phyloP scores from a whole-genome alignment of 768 basidiomycete species.

The Agrocybe praecox region DNA sequence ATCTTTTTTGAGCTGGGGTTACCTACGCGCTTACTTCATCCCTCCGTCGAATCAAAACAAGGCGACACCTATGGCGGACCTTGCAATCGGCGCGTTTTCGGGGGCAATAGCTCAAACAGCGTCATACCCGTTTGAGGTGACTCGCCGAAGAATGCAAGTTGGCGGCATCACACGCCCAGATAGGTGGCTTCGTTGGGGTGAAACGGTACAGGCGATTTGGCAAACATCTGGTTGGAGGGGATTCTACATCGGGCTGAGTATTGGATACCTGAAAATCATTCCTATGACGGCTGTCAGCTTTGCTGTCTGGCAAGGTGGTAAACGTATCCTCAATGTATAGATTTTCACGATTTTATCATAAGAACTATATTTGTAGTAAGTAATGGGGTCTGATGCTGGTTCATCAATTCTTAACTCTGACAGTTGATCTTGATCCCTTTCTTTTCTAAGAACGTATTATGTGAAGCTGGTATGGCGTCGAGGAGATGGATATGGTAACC shows the following conservation, averaged over 20 bases:
- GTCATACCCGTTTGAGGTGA: constrained; percentile 94
- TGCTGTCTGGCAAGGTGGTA: constrained; percentile 86
- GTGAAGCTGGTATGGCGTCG: background rate
- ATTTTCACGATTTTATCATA: constrained; percentile 6
- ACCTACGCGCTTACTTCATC: constrained; percentile 61
- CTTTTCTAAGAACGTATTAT: background rate
- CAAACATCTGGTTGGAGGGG: constrained; percentile 74
- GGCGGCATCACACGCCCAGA: constrained; percentile 82
- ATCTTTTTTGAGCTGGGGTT: constrained; percentile 92
- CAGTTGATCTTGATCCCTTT: background rate
- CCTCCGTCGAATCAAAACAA: constrained; percentile 41
- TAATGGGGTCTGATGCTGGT: background rate
- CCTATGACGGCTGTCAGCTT: constrained; percentile 96
- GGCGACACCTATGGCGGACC: constrained; percentile 59
- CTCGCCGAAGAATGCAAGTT: constrained; percentile 93
- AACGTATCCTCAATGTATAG: constrained; percentile 52
- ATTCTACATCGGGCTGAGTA: constrained; percentile 88
- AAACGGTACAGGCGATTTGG: constrained; percentile 76
- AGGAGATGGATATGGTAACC: background rate
- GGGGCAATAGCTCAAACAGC: constrained; percentile 87
- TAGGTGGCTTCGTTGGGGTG: constrained; percentile 77
- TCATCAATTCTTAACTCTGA: background rate
- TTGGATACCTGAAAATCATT: constrained; percentile 93
- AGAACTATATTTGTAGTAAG: background rate
- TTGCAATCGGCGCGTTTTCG: constrained; percentile 82